Conservation (phyloP, 352 stramenopile genomes). For the Phytopythium kandeliae region DNA sequence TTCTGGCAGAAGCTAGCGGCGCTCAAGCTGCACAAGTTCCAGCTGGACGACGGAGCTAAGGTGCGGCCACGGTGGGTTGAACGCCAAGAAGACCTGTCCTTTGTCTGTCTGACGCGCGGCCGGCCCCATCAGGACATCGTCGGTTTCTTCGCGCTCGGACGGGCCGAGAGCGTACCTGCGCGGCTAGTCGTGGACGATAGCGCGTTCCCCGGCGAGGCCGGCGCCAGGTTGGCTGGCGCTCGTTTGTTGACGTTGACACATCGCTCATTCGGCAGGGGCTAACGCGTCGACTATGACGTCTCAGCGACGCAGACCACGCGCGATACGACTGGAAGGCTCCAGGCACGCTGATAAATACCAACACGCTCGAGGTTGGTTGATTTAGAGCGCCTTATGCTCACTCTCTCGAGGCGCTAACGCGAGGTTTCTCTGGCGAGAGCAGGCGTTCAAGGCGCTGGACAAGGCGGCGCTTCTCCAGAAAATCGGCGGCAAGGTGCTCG, state of each 20-base stretch:
- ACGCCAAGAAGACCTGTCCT: no score
- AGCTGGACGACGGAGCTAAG: slow-evolving; percentile 66
- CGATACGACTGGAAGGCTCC: slow-evolving; percentile 76
- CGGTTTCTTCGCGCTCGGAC: slow-evolving; percentile 63
- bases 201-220: slow-evolving; percentile 34
- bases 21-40: slow-evolving; percentile 81
- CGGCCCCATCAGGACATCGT: slow-evolving; percentile 25
- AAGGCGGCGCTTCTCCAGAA: slow-evolving; percentile 65
- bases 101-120: no score
- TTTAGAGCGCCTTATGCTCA: no score
- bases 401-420: no score
- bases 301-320: slow-evolving; percentile 35
- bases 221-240: slow-evolving; percentile 6
- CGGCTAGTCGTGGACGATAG: slow-evolving; percentile 73
- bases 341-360: slow-evolving; percentile 75
- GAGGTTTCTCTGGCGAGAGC: no score
- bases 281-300: background rate
- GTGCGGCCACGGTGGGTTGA: no score
- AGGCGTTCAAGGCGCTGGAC: slow-evolving; percentile 85
- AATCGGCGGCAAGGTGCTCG: slow-evolving; percentile 29
- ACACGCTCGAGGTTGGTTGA: slow-evolving; percentile 87
- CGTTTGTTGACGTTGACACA: no score
- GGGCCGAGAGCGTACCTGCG: slow-evolving; percentile 50
- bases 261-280: no score
- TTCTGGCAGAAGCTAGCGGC: slow-evolving; percentile 80